Base-by-base conservation (phyloP, 805 yeast genomes). In the Ogataea methylovora region DNA sequence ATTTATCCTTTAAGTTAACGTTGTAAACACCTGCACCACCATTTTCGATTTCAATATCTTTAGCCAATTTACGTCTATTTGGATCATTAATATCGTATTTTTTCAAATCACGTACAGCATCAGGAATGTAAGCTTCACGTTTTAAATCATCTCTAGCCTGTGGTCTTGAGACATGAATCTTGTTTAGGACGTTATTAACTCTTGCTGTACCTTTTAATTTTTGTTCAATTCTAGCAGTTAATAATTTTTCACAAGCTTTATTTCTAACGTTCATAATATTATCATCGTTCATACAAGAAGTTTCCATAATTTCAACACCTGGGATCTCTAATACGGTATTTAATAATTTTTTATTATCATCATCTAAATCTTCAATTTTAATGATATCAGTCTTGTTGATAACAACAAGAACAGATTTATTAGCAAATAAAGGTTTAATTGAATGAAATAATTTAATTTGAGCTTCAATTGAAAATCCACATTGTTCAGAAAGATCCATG, bases 1-100 rank as follows among this genome's bases (percentile, higher is more conserved):
- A 92, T 53, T 80, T 83, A 55, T 90, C 97, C 59, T 87, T 85
- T 65, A 92, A 70, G 66, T 92, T 87, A 56, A 92, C 76, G 66
- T 87, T 92, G 71, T 66, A 92, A 24, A 92, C 98, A 71, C 98
- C 98, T 29, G 98, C 97, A 57, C 98, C 98, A 56, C 98, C 98
- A 52, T 92, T 85, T 58, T 83, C 96, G 32, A 73, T 81, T 66
- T 92, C 98, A 42, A 87, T 69, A 56, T 92, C 97, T 53, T 85
- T 75, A 26, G 94, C 87, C 51, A 92, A 72, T 46, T 52, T 69
- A 56, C 87, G 75, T 60, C 95, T 78, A 53, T 82, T 71, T 44
- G 95, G 92, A 61, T 86, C 96, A 46, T 71, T 71, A 16, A 69
- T 58, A 60, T 85, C 92, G 56, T 82, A 87, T 60, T 80, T 83